Evolutionary conservation across 306 rosid genomes (phyloP).

Genomic region (Myrica gale): DNA sequence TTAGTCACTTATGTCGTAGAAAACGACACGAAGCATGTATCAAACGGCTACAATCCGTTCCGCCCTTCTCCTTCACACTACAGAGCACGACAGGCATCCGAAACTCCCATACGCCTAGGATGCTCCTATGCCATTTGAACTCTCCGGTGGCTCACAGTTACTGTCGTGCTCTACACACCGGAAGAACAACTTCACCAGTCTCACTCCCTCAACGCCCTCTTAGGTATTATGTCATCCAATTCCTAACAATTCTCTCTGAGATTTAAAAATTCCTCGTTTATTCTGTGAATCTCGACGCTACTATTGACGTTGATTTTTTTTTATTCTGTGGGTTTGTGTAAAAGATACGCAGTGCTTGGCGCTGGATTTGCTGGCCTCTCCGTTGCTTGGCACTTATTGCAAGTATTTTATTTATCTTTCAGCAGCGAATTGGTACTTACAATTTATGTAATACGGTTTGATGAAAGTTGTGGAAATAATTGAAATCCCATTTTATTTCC

Average conservation of each 20-base stretch:
- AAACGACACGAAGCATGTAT: not conserved
- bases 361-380: slow-evolving; percentile 96
- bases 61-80: no score
- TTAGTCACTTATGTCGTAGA: not conserved
- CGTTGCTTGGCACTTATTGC: slow-evolving; percentile 75
- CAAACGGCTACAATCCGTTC: not conserved
- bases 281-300: no score
- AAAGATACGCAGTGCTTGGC: slow-evolving; percentile 82
- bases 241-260: no score
- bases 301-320: not conserved
- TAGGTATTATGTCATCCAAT: slow-evolving; percentile 33
- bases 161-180: slow-evolving; percentile 9
- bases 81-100: not conserved
- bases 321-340: slow-evolving; percentile 7
- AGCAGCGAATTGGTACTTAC: no score
- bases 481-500: slow-evolving; percentile 16
- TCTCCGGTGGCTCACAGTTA: not conserved
- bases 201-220: slow-evolving; percentile 47
- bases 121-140: slow-evolving; percentile 4
- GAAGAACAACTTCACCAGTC: slow-evolving; percentile 15
- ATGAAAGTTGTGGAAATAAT: slow-evolving; percentile 8
- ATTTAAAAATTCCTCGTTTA: no score
- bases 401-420: slow-evolving; percentile 30
- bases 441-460: not conserved
- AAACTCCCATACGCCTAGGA: slow-evolving; percentile 19